A percentile compares a stretch with the other conserved stretches of the same genome.
phyloP scores from a whole-genome alignment of 306 rosid species.

The Datisca glomerata region DNA sequence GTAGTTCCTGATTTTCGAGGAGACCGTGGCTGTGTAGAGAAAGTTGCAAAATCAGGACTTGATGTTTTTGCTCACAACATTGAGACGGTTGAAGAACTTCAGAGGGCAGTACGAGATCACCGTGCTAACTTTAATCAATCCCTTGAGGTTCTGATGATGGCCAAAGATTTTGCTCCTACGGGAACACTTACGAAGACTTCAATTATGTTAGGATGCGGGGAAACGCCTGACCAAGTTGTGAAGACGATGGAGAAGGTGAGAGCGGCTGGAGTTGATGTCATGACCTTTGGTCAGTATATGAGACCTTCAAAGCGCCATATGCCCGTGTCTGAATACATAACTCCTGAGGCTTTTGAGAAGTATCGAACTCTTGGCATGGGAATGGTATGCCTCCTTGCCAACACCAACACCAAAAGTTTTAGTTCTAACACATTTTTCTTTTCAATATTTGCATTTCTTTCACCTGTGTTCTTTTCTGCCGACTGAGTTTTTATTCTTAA shows the following conservation, averaged over 20 bases:
- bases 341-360: constrained; percentile 88
- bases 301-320: constrained; percentile 98
- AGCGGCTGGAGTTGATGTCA: constrained; percentile 97
- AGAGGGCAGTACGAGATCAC: constrained; percentile 67
- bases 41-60: constrained; percentile 80
- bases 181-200: constrained; percentile 98
- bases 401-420: too few species aligned
- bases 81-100: constrained; percentile 98
- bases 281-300: constrained; percentile 98
- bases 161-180: constrained; percentile 69
- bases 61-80: constrained; percentile 98
- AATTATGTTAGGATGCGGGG: constrained; percentile 97
- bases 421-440: too few species aligned
- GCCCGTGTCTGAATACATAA: constrained; percentile 90
- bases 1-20: constrained; percentile 97
- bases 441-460: too few species aligned
- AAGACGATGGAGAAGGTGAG: constrained; percentile 98
- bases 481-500: not conserved
- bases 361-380: constrained; percentile 80
- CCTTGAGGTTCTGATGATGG: constrained; percentile 81
- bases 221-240: constrained; percentile 87
- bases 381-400: constrained; percentile 53
- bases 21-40: constrained; percentile 61
- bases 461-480: not conserved
- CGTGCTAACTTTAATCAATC: constrained; percentile 95